Evolutionary conservation across 2,329 filamentous ascomycete species (phyloP).

Genomic region (Coniochaeta sp.): DNA sequence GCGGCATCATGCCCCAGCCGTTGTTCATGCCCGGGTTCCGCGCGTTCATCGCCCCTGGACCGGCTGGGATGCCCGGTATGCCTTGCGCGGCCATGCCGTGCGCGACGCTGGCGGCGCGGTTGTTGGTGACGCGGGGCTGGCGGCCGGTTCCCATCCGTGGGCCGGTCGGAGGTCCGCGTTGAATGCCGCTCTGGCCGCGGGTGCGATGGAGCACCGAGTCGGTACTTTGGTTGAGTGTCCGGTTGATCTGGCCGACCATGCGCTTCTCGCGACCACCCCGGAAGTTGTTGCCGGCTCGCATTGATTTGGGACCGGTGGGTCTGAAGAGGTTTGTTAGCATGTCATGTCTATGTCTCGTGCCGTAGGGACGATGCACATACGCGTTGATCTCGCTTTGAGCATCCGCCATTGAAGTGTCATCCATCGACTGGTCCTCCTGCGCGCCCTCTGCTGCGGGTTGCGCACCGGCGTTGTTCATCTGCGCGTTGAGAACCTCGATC

Average conservation of each 20-base stretch:
- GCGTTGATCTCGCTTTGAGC: conserved; percentile 38
- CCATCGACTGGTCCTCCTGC: conserved; percentile 56
- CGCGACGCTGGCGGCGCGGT: conserved; percentile 40
- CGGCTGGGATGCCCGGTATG: conserved; percentile 25
- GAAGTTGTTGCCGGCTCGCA: conserved; percentile 64
- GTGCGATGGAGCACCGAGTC: conserved; percentile 78
- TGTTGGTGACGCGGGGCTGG: conserved; percentile 43
- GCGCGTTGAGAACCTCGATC: conserved; percentile 59
- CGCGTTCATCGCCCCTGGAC: conserved; percentile 26
- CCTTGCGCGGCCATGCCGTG: conserved; percentile 39
- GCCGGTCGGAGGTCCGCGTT: conserved; percentile 63
- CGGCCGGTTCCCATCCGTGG: conserved; percentile 49
- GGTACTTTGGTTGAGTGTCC: conserved; percentile 68
- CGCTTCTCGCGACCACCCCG: conserved; percentile 64
- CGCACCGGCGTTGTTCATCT: conserved; percentile 45
- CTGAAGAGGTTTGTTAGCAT: conserved; percentile 45
- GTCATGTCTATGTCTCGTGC: neutral
- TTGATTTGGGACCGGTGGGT: conserved; percentile 89
- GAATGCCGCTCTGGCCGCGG: conserved; percentile 69
- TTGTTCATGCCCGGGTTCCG: conserved; percentile 33
- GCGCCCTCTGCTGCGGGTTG: conserved; percentile 21
- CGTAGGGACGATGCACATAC: conserved; percentile 35
- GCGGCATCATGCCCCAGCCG: conserved; percentile 39
- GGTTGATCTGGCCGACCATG: conserved; percentile 78
- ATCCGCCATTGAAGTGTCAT: conserved; percentile 26